A percentile compares a stretch with the other conserved stretches of the same genome.
phyloP scores from a whole-genome alignment of 139 green algal genomes.

The Tetraselmis chui region DNA sequence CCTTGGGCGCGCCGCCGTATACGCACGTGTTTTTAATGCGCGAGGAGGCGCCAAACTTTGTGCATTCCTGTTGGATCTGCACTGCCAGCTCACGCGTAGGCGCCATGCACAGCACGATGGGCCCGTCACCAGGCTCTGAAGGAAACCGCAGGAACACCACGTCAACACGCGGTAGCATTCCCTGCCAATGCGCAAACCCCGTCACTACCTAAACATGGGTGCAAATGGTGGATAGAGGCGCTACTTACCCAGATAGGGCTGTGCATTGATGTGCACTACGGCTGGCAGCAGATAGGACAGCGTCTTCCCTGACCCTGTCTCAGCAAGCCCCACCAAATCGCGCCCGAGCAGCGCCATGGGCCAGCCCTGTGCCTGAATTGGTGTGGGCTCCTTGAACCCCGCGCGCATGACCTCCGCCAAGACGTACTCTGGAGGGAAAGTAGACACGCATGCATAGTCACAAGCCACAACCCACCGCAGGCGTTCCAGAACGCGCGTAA shows the following conservation, averaged over 20 bases:
- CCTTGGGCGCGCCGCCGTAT: slow-evolving; percentile 89
- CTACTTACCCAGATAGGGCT: slow-evolving; percentile 20
- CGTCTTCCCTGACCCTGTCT: slow-evolving; percentile 69
- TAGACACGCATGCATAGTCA: no score
- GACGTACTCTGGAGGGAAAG: slow-evolving; percentile 79
- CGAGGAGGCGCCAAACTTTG: slow-evolving; percentile 40
- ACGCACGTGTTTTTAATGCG: slow-evolving; percentile 56
- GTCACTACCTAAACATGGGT: no score
- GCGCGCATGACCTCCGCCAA: slow-evolving; percentile 66
- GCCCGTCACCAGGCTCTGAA: slow-evolving; percentile 57
- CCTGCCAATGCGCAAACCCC: no score
- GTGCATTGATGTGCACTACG: slow-evolving; percentile 64
- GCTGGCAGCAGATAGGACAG: slow-evolving; percentile 73
- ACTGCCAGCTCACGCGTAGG: slow-evolving; percentile 87
- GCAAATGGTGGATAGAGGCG: no score
- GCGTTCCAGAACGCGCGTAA: no score
- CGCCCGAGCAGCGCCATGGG: slow-evolving; percentile 68
- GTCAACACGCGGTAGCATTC: no score
- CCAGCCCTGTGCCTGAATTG: slow-evolving; percentile 79
- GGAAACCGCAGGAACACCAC: no score
- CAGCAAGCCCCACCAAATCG: slow-evolving; percentile 82
- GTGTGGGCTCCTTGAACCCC: slow-evolving; percentile 59
- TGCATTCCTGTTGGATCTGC: slow-evolving; percentile 73
- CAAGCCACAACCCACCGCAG: no score
- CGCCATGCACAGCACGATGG: slow-evolving; percentile 64